Evolutionary conservation across 177 flowering plant species (phyloP).

Genomic region (Vitis hybrid): DNA sequence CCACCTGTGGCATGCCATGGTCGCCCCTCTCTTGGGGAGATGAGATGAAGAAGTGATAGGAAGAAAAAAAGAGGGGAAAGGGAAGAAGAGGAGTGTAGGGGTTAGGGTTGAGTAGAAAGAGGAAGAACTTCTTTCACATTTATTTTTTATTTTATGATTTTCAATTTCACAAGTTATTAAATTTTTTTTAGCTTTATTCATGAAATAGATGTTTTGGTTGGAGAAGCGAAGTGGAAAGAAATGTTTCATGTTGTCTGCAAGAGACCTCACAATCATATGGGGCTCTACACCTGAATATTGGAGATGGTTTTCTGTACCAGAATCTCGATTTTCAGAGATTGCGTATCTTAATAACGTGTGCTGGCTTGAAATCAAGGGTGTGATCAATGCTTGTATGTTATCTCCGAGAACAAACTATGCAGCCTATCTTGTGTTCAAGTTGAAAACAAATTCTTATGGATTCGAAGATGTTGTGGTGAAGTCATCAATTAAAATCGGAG

Average conservation of each 20-base stretch:
- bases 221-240: slow-evolving; percentile 41
- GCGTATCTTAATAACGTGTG: slow-evolving; percentile 14
- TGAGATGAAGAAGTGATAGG: too few species aligned
- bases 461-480: slow-evolving; percentile 1
- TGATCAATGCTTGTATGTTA: slow-evolving; percentile 6
- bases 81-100: too few species aligned
- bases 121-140: too few species aligned
- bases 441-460: background rate
- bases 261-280: slow-evolving; percentile 28
- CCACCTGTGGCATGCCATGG: too few species aligned
- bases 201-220: slow-evolving; percentile 31
- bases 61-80: too few species aligned
- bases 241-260: slow-evolving; percentile 37
- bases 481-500: background rate
- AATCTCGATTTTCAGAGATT: slow-evolving; percentile 22
- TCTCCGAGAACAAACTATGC: slow-evolving; percentile 12
- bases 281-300: slow-evolving; percentile 29
- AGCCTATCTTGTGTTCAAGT: slow-evolving; percentile 16
- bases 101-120: too few species aligned
- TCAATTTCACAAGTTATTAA: too few species aligned
- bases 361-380: slow-evolving; percentile 20
- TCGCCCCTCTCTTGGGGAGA: too few species aligned
- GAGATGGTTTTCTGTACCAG: slow-evolving; percentile 26
- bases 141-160: too few species aligned
- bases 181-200: too few species aligned